Evolutionary conservation across 176 grass and related monocot genomes (phyloP).

Genomic region (Oryza glaberrima): DNA sequence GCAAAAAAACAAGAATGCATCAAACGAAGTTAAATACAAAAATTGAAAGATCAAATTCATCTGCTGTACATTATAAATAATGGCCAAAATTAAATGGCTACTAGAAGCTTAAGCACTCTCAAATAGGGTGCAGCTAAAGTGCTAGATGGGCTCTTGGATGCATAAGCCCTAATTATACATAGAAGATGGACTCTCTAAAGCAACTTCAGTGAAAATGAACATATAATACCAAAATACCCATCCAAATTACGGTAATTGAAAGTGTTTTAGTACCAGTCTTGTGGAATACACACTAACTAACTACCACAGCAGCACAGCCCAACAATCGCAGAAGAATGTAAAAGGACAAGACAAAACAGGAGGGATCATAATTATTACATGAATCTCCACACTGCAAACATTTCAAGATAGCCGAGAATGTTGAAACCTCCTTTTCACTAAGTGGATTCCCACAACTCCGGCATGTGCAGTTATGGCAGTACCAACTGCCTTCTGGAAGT

Average conservation of each 20-base stretch:
- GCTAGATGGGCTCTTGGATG: slow-evolving; percentile 19
- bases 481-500: slow-evolving; percentile 85
- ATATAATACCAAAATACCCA: slow-evolving; percentile 3
- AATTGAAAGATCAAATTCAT: slow-evolving; percentile 20
- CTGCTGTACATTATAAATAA: slow-evolving; percentile 8
- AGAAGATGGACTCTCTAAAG: background rate
- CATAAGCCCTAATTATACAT: background rate
- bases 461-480: slow-evolving; percentile 83
- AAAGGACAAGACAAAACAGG: slow-evolving; percentile 3
- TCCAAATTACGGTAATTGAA: background rate
- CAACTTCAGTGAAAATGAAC: slow-evolving; percentile 6
- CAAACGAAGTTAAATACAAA: slow-evolving; percentile 28
- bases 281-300: background rate
- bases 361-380: slow-evolving; percentile 53
- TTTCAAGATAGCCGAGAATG: slow-evolving; percentile 54
- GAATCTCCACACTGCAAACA: slow-evolving; percentile 72
- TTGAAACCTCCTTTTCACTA: slow-evolving; percentile 52
- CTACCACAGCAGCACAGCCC: background rate
- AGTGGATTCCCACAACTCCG: slow-evolving; percentile 58
- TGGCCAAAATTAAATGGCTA: slow-evolving; percentile 12
- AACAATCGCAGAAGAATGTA: background rate
- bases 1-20: slow-evolving; percentile 37
- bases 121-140: slow-evolving; percentile 16
- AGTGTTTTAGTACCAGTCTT: background rate
- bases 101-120: slow-evolving; percentile 2